Evolutionary conservation across 805 yeast genomes (phyloP).

Genomic region (Hanseniaspora valbyensis): DNA sequence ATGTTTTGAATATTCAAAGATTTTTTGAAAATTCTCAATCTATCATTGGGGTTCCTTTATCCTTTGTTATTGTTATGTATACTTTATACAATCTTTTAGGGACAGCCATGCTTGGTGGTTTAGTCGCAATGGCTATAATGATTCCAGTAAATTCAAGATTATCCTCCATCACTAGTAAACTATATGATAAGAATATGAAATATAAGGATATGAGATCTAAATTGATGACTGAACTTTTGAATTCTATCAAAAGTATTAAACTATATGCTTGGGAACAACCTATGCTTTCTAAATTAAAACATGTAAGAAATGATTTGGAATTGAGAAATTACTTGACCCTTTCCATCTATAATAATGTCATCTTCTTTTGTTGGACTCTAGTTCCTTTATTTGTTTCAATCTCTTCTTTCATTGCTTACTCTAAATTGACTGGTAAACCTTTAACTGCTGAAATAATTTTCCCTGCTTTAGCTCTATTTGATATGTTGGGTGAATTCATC

Average conservation of each 20-base stretch:
- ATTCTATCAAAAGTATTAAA: slow-evolving; percentile 53
- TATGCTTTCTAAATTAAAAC: slow-evolving; percentile 41
- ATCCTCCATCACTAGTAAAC: slow-evolving; percentile 35
- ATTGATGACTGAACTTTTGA: slow-evolving; percentile 47
- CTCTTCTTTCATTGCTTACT: slow-evolving; percentile 46
- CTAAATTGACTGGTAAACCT: slow-evolving; percentile 37
- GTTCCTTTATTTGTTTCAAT: slow-evolving; percentile 58
- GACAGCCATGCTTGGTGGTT: slow-evolving; percentile 47
- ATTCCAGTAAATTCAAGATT: slow-evolving; percentile 46
- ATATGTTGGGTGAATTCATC: slow-evolving; percentile 48
- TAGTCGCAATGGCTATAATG: slow-evolving; percentile 42
- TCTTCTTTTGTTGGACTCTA: slow-evolving; percentile 49
- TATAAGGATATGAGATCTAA: slow-evolving; percentile 51
- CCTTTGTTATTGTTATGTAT: slow-evolving; percentile 41
- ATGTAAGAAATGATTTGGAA: slow-evolving; percentile 50
- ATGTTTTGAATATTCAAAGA: slow-evolving; percentile 53
- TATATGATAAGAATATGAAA: slow-evolving; percentile 48
- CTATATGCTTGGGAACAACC: slow-evolving; percentile 63
- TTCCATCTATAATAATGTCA: slow-evolving; percentile 37
- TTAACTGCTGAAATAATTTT: slow-evolving; percentile 58
- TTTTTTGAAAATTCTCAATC: slow-evolving; percentile 44
- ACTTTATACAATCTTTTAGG: slow-evolving; percentile 51
- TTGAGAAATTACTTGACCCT: slow-evolving; percentile 40
- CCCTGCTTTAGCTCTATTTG: slow-evolving; percentile 54
- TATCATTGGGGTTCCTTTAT: slow-evolving; percentile 48